These are phyloP conservation scores for Iberis pinnata DNA, from an alignment of 345 rosid genomes.

Conservation along the genomic window DNA sequence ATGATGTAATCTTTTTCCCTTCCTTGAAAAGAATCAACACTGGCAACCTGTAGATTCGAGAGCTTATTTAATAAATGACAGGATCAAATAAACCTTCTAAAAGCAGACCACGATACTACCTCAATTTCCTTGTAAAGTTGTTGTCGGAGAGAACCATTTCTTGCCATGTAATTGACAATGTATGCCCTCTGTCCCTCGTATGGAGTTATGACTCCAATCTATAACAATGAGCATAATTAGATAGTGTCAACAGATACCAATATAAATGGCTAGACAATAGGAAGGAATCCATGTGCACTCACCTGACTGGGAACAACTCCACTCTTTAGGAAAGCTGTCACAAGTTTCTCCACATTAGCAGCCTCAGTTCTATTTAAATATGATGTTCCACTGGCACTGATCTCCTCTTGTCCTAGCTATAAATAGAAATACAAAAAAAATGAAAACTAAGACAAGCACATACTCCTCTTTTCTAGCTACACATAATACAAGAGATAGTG, in stretches of 20 bases:
- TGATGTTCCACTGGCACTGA: conserved; percentile 98
- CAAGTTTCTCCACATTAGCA: conserved; percentile 98
- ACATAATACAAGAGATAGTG: too few species aligned
- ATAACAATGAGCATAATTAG: conserved; percentile 7
- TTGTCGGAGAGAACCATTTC: conserved; percentile 95
- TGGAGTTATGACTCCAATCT: conserved; percentile 99
- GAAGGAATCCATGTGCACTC: conserved; percentile 7
- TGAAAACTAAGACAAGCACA: too few species aligned
- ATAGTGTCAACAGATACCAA: conserved; percentile 1
- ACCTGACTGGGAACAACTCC: conserved; percentile 98
- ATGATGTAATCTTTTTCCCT: conserved; percentile 98
- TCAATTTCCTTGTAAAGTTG: conserved; percentile 99
- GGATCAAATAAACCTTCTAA: conserved; percentile 7
- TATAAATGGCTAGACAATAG: background rate
- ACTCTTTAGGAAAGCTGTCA: conserved; percentile 92
- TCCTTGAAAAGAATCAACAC: conserved; percentile 99
- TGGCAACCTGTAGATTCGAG: conserved; percentile 42
- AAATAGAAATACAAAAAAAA: conserved; percentile 27
- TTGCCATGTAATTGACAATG: conserved; percentile 95
- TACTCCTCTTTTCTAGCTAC: too few species aligned
- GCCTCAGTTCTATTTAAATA: conserved; percentile 98
- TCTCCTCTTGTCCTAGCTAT: conserved; percentile 99
- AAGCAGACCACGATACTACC: conserved; percentile 35
- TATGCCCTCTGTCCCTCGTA: conserved; percentile 98
- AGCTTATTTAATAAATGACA: conserved; percentile 9